Evolutionary conservation across 1,139 yeast species (phyloP).

Genomic region (Hyphopichia burtonii): DNA sequence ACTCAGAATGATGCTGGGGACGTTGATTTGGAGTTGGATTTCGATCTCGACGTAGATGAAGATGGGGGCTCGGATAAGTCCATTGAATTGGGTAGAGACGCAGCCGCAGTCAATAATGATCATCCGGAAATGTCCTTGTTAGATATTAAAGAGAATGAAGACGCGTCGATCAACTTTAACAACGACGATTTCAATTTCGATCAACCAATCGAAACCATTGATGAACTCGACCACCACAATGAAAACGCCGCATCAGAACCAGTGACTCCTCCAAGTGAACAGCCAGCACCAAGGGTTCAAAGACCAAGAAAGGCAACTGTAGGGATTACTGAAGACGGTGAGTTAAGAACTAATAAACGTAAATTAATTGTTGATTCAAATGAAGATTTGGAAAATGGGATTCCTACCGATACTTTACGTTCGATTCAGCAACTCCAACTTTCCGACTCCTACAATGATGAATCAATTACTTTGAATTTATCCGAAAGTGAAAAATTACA

Average conservation of each 20-base stretch:
- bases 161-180: constrained; percentile 6
- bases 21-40: constrained; percentile 51
- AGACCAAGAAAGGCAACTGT: constrained; percentile 26
- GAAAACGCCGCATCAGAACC: constrained; percentile 15
- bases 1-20: constrained; percentile 22
- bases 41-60: constrained; percentile 18
- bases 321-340: constrained; percentile 40
- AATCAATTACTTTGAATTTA: constrained; percentile 24
- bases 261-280: constrained; percentile 12
- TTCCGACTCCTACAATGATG: constrained; percentile 12
- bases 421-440: constrained; percentile 27
- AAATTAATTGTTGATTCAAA: constrained; percentile 35
- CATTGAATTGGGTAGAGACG: constrained; percentile 51
- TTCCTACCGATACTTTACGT: constrained; percentile 34
- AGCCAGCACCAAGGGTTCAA: constrained; percentile 12
- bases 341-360: constrained; percentile 38
- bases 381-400: constrained; percentile 32
- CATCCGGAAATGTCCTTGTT: constrained; percentile 33
- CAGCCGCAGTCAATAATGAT: constrained; percentile 12
- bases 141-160: constrained; percentile 17
- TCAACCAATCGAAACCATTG: constrained; percentile 31
- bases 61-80: constrained; percentile 27
- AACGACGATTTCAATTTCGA: constrained; percentile 25
- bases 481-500: constrained; percentile 34
- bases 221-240: constrained; percentile 14